Conservation (phyloP, 768 basidiomycete species). For the Atractiella rhizophila region DNA sequence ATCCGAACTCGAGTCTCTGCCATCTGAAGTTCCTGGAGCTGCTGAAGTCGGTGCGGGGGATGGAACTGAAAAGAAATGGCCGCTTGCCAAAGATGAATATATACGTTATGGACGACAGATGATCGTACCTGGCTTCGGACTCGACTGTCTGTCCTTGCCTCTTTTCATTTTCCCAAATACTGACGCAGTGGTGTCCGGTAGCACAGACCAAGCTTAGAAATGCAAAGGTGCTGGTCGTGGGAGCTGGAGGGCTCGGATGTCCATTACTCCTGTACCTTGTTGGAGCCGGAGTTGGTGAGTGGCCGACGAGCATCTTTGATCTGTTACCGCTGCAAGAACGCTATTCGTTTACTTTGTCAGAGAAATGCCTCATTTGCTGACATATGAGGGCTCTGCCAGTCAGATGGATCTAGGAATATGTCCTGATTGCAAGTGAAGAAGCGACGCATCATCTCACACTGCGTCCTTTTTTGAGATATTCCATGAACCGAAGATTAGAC, state of each 20-base stretch:
- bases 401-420: no score
- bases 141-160: slow-evolving; percentile 17
- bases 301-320: no score
- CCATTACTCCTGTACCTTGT: slow-evolving; percentile 83
- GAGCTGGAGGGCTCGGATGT: slow-evolving; percentile 88
- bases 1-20: slow-evolving; percentile 4
- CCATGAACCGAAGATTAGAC: no score
- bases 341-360: neutral
- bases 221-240: slow-evolving; percentile 60
- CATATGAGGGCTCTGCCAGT: no score
- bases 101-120: slow-evolving; percentile 84
- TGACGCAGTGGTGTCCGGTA: slow-evolving; percentile 17
- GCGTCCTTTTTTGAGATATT: neutral
- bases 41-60: neutral
- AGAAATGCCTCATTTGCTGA: no score
- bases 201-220: slow-evolving; percentile 59
- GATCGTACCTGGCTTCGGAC: slow-evolving; percentile 69
- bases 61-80: neutral
- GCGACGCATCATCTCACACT: no score
- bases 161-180: neutral
- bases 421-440: no score
- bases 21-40: no score
- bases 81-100: slow-evolving; percentile 34
- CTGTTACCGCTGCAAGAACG: neutral
- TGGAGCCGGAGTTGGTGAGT: slow-evolving; percentile 67